Percentiles rank a stretch among this genome's conserved stretches.
These are phyloP conservation scores for Chenopodium album DNA, from an alignment of 148 eudicot genomes.

Conservation along the genomic window DNA sequence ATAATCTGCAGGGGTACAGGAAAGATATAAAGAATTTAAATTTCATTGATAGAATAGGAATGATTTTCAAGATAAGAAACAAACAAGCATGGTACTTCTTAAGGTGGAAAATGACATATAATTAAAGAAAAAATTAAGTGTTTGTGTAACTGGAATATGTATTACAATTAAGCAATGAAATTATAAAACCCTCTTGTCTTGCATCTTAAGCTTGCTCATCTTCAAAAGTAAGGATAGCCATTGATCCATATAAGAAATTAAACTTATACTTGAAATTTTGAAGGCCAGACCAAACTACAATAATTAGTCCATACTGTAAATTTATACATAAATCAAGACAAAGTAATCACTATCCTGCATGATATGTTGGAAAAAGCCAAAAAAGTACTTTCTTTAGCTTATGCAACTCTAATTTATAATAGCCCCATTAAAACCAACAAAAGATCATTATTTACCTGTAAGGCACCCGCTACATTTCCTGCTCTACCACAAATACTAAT, in stretches of 20 bases:
- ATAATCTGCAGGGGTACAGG: conserved; percentile 55
- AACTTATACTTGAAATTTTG: not conserved
- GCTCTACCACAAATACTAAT: conserved; percentile 67
- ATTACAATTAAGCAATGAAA: not conserved
- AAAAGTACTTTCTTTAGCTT: not conserved
- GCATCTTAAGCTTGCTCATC: not conserved
- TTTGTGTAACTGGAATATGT: conserved; percentile 5
- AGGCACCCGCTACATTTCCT: conserved; percentile 61
- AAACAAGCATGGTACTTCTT: not conserved
- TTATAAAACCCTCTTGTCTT: not conserved
- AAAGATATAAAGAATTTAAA: not conserved
- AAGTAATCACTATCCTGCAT: not conserved
- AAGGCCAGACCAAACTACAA: not conserved
- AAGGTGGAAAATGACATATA: not conserved
- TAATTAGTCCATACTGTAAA: not conserved
- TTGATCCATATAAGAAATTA: not conserved
- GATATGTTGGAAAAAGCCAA: not conserved
- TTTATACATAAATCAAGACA: not conserved
- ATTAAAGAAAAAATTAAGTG: not conserved
- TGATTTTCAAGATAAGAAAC: not conserved
- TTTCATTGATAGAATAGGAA: not conserved
- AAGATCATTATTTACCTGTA: conserved; percentile 50
- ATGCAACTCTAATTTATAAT: not conserved
- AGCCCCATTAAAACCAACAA: not conserved
- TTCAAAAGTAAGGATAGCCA: not conserved